Conservation (phyloP, 83 land plant species). For the Picea abies region DNA sequence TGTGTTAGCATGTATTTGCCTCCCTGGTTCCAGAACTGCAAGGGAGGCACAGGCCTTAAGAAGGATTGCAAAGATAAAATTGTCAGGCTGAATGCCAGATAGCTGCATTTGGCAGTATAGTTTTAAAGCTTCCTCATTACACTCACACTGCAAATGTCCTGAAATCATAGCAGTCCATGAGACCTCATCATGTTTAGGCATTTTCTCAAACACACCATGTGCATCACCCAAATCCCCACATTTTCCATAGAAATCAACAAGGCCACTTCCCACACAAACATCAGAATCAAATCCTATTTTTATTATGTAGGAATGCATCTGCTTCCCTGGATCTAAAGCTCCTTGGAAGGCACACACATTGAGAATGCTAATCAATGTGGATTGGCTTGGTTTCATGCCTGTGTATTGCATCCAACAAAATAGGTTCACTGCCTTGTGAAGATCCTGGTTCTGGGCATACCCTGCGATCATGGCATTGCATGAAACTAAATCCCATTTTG, state of each 20-base stretch:
- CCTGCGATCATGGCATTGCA: constrained; percentile 7
- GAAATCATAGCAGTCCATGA: constrained; percentile 22
- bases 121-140: constrained; percentile 18
- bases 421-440: background rate
- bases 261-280: background rate
- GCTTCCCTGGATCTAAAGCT: background rate
- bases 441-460: background rate
- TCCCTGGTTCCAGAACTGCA: background rate
- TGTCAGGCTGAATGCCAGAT: constrained; percentile 11
- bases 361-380: background rate
- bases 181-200: constrained; percentile 14
- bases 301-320: background rate
- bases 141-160: constrained; percentile 19
- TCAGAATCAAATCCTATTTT: background rate
- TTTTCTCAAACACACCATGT: constrained; percentile 12
- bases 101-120: constrained; percentile 16
- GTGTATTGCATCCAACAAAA: background rate
- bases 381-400: background rate
- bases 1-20: background rate
- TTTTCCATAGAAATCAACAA: background rate
- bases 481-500: background rate
- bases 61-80: constrained; percentile 14
- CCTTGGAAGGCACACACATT: background rate
- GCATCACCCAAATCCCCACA: constrained; percentile 14
- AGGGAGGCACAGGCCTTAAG: constrained; percentile 24